Evolutionary conservation across 306 rosid genomes (phyloP).

Genomic region (Herpetospermum pedunculosum): DNA sequence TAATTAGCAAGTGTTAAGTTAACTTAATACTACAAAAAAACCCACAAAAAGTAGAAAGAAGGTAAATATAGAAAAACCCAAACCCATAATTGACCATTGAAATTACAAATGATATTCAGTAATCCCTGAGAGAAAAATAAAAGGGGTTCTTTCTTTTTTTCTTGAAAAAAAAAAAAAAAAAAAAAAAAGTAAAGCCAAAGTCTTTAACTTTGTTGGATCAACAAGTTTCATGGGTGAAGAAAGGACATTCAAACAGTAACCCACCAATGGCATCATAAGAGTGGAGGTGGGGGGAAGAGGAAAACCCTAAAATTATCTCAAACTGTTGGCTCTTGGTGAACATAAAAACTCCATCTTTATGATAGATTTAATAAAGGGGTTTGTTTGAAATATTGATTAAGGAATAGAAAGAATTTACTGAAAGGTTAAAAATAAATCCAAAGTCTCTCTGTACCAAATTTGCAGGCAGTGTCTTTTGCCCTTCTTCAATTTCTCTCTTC

Average conservation of each 20-base stretch:
- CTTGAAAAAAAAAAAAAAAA: neutral
- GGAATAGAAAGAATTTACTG: neutral
- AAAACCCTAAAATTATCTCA: conserved; percentile 1
- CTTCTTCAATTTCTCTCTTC: neutral
- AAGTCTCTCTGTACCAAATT: conserved; percentile 14
- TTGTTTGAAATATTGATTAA: neutral
- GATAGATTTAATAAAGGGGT: neutral
- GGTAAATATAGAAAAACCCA: neutral
- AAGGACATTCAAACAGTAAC: conserved; percentile 9
- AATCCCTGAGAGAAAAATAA: neutral
- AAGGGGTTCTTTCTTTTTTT: neutral
- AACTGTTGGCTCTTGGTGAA: neutral
- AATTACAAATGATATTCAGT: neutral
- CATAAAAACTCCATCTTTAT: conserved; percentile 8
- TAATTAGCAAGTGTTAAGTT: neutral
- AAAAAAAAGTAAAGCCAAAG: neutral
- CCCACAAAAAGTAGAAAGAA: neutral
- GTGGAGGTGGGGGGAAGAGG: neutral
- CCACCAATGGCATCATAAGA: neutral
- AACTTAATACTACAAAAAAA: neutral
- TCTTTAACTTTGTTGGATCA: neutral
- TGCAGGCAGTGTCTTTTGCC: conserved; percentile 14
- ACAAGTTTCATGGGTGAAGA: neutral
- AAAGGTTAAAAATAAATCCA: conserved; percentile 21
- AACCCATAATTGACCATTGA: neutral